Base-by-base conservation (phyloP, 805 yeast species). In the Kockiozyma suomiensis region DNA sequence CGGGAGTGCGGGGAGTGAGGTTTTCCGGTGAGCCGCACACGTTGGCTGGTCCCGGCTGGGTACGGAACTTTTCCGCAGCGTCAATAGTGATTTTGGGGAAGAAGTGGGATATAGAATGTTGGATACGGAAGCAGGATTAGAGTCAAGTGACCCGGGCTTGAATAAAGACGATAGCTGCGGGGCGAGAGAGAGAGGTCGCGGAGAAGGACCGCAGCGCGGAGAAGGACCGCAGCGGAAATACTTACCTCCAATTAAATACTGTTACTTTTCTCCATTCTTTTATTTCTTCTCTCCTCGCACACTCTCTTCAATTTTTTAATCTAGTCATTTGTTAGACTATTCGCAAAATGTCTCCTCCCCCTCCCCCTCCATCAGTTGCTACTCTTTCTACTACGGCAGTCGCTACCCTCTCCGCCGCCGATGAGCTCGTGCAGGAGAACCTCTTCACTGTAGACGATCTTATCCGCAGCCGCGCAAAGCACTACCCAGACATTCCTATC, bases 371-470 rank as follows among this genome's bases (percentile, higher is more conserved):
- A 74, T 28, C 54, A 13, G 30, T 28, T 7, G 46, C 54, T 12
- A 25, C 54, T 15, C 13, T 33, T 8, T 30, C 28, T 15, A 35
- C 38, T 1, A 5, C 46, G 19, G 47, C 35, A 2, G 15, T 51
- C 50, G 17, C 46, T 45, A n/a, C 42, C 10, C 10, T 30, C 4
- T 8, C 17, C 26, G 8, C 49, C 41, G 32, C 41, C 17, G 19
- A 15, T 35, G 5, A n/a, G n/a, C n/a, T 42, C 45, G n/a, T 37
- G 12, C 54, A 54, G 30, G 52, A 46, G 19, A 12, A 43, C n/a
- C 50, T 54, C 23, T 41, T 19, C 53, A 58, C 62, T 13, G 55
- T 58, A 25, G 62, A 58, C 47, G 62, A 58, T 41, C 43, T 58
- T 4, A 15, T 58, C n/a, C 62, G 62, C 50, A 50, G 43, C 28